Evolutionary conservation across 1,284 basidiomycete genomes (phyloP), one percentile per base, ranked within the genome.

Genomic region (Phellopilus nigrolimitatus): DNA sequence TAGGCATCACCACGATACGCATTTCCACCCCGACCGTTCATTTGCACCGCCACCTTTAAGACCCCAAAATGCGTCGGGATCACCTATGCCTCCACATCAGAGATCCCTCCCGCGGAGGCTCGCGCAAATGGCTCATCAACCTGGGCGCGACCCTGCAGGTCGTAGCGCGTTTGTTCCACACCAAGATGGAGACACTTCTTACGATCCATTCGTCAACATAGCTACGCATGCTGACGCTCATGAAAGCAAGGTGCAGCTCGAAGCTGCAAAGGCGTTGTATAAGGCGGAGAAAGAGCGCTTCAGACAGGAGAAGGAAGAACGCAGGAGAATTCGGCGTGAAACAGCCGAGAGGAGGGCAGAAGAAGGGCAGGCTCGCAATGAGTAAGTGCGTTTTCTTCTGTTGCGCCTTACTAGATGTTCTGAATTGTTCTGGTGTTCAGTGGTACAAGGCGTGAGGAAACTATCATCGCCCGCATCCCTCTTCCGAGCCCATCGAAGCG

Each of bases 251-350:
- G 75, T 75, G n/a, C 71, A 78, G 31, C 74, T 88, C 4, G 80
- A 85, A 60, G 76, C 70, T n/a, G 82, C 84, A 0, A 89, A 85
- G 60, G 69, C 71, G 34, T 65, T 68, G 13, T 89, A 89, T 64
- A 82, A 79, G 64, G 72, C 70, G 1, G 76, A 82, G 66, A 89
- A 88, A 61, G 82, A 84, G 57, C 70, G 71, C 24, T 87, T 87
- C 59, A 74, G 82, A 28, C 67, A 68, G 56, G 76, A 80, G 49
- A 68, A 79, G 34, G 80, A 80, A 57, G 68, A 71, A 41, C 71
- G 74, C 27, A 73, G 70, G 59, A 75, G 68, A 50, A 69, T 70
- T 55, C 70, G 69, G 56, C 68, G 69, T 44, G 62, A 52, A 24
- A 21, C 46, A 28, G 41, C 40, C 27, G 45, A 49, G 45, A 44